These are phyloP conservation scores for Hebeloma cylindrosporum DNA, from an alignment of 768 basidiomycete genomes.

Conservation along the genomic window DNA sequence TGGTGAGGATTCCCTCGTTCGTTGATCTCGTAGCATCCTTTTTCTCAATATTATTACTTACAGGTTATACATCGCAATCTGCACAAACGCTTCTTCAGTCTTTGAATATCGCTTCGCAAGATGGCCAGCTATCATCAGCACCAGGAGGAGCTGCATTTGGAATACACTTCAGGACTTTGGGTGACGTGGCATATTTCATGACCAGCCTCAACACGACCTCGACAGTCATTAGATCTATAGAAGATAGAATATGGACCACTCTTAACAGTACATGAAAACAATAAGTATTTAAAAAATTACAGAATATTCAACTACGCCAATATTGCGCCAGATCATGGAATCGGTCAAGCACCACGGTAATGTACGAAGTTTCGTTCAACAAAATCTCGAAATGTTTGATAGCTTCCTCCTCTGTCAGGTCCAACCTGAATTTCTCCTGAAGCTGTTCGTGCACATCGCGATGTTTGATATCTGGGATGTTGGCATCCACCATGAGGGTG, in stretches of 20 bases:
- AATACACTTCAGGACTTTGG: slow-evolving; percentile 86
- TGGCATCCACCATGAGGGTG: slow-evolving; percentile 95
- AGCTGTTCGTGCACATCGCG: slow-evolving; percentile 86
- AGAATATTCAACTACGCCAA: slow-evolving; percentile 72
- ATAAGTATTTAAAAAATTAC: slow-evolving; percentile 7
- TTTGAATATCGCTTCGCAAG: slow-evolving; percentile 37
- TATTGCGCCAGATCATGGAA: slow-evolving; percentile 92
- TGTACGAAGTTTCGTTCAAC: slow-evolving; percentile 92
- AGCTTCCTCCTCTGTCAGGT: slow-evolving; percentile 94
- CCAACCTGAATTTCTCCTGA: slow-evolving; percentile 94
- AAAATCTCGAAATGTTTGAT: slow-evolving; percentile 95
- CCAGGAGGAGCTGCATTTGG: slow-evolving; percentile 59
- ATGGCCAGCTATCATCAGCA: slow-evolving; percentile 35
- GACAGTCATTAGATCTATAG: slow-evolving; percentile 54
- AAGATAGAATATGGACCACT: slow-evolving; percentile 57
- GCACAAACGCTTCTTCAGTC: slow-evolving; percentile 61
- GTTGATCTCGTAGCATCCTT: not conserved
- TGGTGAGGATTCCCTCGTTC: slow-evolving; percentile 41
- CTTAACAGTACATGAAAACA: slow-evolving; percentile 22
- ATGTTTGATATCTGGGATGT: slow-evolving; percentile 96
- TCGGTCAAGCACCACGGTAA: slow-evolving; percentile 89
- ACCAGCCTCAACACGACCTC: slow-evolving; percentile 74
- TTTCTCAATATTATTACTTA: not conserved
- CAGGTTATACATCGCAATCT: slow-evolving; percentile 61
- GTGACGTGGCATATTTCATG: slow-evolving; percentile 93